Base-by-base conservation (phyloP, 2,329 filamentous ascomycete species). In the Camptophora hylomeconis region DNA sequence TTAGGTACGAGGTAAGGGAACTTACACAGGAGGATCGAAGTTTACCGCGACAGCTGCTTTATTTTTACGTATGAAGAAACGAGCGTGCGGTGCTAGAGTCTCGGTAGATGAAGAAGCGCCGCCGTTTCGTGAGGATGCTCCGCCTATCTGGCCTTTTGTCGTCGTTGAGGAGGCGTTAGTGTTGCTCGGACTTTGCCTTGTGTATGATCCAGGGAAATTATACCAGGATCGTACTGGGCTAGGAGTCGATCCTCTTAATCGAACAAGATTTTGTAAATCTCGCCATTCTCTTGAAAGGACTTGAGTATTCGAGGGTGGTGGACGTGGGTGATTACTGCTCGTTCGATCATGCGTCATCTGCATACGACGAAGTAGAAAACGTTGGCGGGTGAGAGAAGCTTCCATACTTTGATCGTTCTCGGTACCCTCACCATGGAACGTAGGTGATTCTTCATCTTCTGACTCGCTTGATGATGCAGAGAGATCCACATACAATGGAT, bases 31-130 rank as follows among this genome's bases (percentile, higher is more conserved):
- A 32, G 82, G 80, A 44, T 86, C 72, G 44, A 95, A 94, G 34
- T 72, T 76, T 45, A 95, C 79, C 9, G 77, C 84, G 44, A 89
- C 87, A 53, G 78, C 83, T 57, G 73, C 82, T 58, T 83, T 86
- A 44, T 78, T 71, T 51, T 75, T 72, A 46, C 80, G 75, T 31
- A 94, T 92, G 47, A 76, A 79, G 56, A 95, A 94, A 16, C 72
- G 71, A 2, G 83, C 82, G 51, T 83, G 73, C 0, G 82, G 82
- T 18, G 65, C 64, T 53, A 86, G 65, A 4, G 81, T 57, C 22
- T 69, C 67, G 16, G 30, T 13, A 9, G 20, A 32, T 7, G 33
- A 15, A 47, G 41, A 26, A 44, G 37, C 32, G 53, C 48, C n/a
- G n/a, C n/a, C n/a, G n/a, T n/a, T n/a, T n/a, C n/a, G n/a, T n/a